phyloP scores from a whole-genome alignment of 148 eudicot genomes.

The Arctostaphylos glauca region DNA sequence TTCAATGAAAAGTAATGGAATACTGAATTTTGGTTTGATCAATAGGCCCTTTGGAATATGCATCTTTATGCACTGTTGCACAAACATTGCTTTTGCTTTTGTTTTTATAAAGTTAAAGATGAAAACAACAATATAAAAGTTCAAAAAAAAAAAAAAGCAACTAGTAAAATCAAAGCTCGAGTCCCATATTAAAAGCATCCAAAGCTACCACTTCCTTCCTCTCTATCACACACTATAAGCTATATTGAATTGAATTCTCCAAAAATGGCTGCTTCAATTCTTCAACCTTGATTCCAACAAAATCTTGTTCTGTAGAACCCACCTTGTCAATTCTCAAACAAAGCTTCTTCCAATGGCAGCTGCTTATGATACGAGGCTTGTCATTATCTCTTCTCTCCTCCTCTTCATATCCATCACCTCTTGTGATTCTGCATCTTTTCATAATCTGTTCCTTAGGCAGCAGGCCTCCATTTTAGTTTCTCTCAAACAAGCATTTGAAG shows the following conservation, averaged over 20 bases:
- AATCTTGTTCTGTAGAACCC: not conserved
- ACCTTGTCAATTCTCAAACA: slow-evolving; percentile 10
- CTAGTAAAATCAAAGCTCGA: not conserved
- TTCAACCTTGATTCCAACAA: slow-evolving; percentile 3
- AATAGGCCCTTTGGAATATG: not conserved
- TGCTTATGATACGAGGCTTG: slow-evolving; percentile 14
- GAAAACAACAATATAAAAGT: slow-evolving; percentile 13
- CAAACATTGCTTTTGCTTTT: slow-evolving; percentile 17
- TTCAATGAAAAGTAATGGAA: not conserved
- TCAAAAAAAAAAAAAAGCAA: not conserved
- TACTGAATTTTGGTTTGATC: not conserved
- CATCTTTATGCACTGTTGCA: slow-evolving; percentile 19
- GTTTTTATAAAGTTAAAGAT: slow-evolving; percentile 13
- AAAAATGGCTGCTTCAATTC: slow-evolving; percentile 7
- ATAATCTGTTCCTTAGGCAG: slow-evolving; percentile 20
- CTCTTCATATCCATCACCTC: slow-evolving; percentile 17
- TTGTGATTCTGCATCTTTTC: slow-evolving; percentile 21
- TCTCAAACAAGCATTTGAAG: slow-evolving; percentile 37
- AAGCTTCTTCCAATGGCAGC: slow-evolving; percentile 19
- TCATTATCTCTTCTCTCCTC: slow-evolving; percentile 26
- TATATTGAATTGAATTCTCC: not conserved
- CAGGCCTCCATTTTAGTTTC: slow-evolving; percentile 47
- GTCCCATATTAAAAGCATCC: slow-evolving; percentile 11
- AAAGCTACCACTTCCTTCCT: not conserved
- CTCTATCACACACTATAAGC: not conserved